Evolutionary conservation across 305 asterid species (phyloP), one percentile per base, ranked within the genome.

Genomic region (Solanum chacoense): DNA sequence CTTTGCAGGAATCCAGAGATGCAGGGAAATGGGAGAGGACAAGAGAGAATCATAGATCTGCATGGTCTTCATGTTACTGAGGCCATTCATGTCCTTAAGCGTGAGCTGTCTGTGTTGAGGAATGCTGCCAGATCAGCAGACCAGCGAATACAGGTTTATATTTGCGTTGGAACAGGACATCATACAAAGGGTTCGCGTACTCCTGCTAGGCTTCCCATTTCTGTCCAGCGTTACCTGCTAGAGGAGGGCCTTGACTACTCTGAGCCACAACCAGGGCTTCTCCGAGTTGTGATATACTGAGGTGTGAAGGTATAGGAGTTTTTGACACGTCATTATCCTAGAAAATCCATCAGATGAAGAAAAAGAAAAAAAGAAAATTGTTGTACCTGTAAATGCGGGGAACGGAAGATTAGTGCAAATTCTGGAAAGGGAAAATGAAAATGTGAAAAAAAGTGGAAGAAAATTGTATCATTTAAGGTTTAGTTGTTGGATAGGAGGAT

Each of bases 1-100:
- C 34, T 55, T 87, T 90, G 75, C 96, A 96, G 99, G 94, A 94
- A 94, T 76, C 90, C 92, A 10, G 98, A 92, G 38, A 67, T 91
- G 74, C 94, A 91, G 76, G 90, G 90, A 59, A 95, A 90, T 35
- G 96, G 95, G 90, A 94, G 95, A 88, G 92, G 91, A 85, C 91
- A 89, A 55, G 99, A 95, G 91, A 91, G 93, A 90, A 94, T 95
- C 90, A 97, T 97, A 85, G 99, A 97, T 89, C 96, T 97, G 85
- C 98, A 94, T 20, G 99, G 99, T 84, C 94, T 97, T 20, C 97
- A 95, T 38, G 98, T 94, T 89, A 94, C 88, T 36, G 99, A 97
- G 86, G 99, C 98, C 7, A 92, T 97, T 77, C 95, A 94, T 31
- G 94, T 95, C 89, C 97, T 97, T 31, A 97, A 94, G 91, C 95